Base-by-base conservation (phyloP, 805 yeast species). In the Candida michaelii region DNA sequence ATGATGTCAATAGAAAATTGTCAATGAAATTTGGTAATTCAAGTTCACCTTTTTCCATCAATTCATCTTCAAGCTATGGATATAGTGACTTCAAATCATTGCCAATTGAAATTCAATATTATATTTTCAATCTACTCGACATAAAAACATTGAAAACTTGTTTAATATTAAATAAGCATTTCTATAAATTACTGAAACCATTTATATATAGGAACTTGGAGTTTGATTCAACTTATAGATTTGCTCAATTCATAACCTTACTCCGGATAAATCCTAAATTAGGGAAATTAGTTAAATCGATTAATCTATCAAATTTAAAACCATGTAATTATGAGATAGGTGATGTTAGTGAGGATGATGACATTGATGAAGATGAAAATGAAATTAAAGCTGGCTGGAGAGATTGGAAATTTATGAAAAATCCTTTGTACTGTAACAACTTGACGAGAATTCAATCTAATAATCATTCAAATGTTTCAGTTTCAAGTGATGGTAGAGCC, bases 341-440 rank as follows among this genome's bases (percentile, higher is more conserved):
- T 30, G 30, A 21, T 10, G 41, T 19, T 5, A 18, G 17, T 11
- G 39, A 41, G 24, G 44, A 27, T 3, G 40, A 35, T 11, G 43
- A 27, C 18, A 40, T 30, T 25, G 52, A 27, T 36, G 43, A 43
- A 30, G 52, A 27, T 36, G 43, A 43, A 30, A 40, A 40, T 6
- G 59, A 61, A 31, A 75, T 82, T 1, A 62, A 76, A 39, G 96
- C 96, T 0, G 84, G 91, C 8, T 89, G 97, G 97, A 74, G 96
- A 57, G 96, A 89, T 59, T 89, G 96, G 95, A 84, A 87, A 54
- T 83, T 75, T 54, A 74, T 87, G 47, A 77, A 76, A 39, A 89
- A 84, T 60, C 87, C 91, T 1, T 59, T 85, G 27, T 83, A 83
- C 55, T 56, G 70, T 1, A 42, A 52, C 6, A 44, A 39, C 13